Evolutionary conservation across 2,329 filamentous ascomycete species (phyloP).

Genomic region (Fusarium fujikuroi): DNA sequence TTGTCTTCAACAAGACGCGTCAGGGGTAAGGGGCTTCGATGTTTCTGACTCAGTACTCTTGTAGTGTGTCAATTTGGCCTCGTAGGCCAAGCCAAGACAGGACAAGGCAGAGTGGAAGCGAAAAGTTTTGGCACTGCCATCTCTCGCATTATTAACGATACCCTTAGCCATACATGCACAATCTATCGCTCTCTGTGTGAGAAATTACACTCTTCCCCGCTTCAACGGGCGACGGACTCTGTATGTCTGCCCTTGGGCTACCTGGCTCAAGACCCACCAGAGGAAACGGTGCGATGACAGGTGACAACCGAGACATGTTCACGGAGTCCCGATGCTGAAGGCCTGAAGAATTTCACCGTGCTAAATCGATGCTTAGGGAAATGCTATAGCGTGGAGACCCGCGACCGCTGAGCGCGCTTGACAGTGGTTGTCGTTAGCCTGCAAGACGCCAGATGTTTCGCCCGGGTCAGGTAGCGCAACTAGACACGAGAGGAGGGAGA

Average conservation of each 20-base stretch:
- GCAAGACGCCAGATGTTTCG: constrained; percentile 12
- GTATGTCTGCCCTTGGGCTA: constrained; percentile 6
- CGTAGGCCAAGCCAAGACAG: background rate
- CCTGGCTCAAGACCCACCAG: background rate
- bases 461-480: constrained; percentile 13
- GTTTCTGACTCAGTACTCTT: constrained; percentile 9
- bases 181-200: constrained; percentile 11
- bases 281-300: constrained; percentile 22
- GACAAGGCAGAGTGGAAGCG: background rate
- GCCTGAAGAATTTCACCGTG: background rate
- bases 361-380: background rate
- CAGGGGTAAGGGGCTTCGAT: constrained; percentile 7
- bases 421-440: background rate
- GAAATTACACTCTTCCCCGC: constrained; percentile 24
- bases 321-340: background rate
- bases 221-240: constrained; percentile 26
- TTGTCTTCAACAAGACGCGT: constrained; percentile 14
- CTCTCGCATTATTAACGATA: constrained; percentile 1
- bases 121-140: constrained; percentile 8
- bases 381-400: constrained; percentile 14
- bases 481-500: constrained; percentile 16
- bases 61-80: background rate
- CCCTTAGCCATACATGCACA: constrained; percentile 16
- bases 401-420: constrained; percentile 12
- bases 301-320: constrained; percentile 30